Conservation (phyloP, 805 yeast genomes). For the Metschnikowia kofuensis region DNA sequence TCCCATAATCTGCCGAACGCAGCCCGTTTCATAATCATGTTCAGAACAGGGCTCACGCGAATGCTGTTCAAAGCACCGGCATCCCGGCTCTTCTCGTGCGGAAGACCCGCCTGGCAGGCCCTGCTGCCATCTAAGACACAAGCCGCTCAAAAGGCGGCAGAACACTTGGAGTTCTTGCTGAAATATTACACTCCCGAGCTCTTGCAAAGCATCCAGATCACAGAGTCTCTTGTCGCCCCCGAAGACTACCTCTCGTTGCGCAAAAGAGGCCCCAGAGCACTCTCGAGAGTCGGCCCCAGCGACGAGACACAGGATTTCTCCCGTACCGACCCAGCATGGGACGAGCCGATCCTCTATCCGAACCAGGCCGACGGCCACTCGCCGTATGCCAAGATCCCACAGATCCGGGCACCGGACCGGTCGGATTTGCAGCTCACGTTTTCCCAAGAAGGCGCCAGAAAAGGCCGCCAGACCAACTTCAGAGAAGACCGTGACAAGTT, state of each 20-base stretch:
- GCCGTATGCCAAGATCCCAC: slow-evolving; percentile 59
- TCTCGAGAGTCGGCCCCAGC: slow-evolving; percentile 59
- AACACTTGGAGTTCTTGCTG: slow-evolving; percentile 55
- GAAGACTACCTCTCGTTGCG: slow-evolving; percentile 47
- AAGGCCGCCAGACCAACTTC: slow-evolving; percentile 12
- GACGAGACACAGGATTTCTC: slow-evolving; percentile 68
- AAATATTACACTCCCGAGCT: slow-evolving; percentile 82
- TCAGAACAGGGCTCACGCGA: slow-evolving; percentile 3
- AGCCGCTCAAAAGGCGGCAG: slow-evolving; percentile 14
- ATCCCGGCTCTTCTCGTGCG: slow-evolving; percentile 2
- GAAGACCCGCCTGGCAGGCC: background rate
- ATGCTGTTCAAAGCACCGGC: background rate
- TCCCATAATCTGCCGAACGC: background rate
- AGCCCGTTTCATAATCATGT: background rate
- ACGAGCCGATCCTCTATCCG: slow-evolving; percentile 51
- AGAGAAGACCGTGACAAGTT: slow-evolving; percentile 25
- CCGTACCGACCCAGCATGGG: slow-evolving; percentile 73
- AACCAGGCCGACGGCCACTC: slow-evolving; percentile 46
- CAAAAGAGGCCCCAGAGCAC: slow-evolving; percentile 28
- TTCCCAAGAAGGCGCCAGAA: slow-evolving; percentile 8
- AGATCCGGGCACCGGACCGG: slow-evolving; percentile 51
- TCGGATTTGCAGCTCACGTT: slow-evolving; percentile 38
- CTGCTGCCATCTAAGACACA: background rate
- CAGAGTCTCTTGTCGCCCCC: slow-evolving; percentile 75
- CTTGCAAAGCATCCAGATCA: slow-evolving; percentile 74